phyloP scores from a whole-genome alignment of 2,329 filamentous ascomycete species.

The Graphilbum fragrans region DNA sequence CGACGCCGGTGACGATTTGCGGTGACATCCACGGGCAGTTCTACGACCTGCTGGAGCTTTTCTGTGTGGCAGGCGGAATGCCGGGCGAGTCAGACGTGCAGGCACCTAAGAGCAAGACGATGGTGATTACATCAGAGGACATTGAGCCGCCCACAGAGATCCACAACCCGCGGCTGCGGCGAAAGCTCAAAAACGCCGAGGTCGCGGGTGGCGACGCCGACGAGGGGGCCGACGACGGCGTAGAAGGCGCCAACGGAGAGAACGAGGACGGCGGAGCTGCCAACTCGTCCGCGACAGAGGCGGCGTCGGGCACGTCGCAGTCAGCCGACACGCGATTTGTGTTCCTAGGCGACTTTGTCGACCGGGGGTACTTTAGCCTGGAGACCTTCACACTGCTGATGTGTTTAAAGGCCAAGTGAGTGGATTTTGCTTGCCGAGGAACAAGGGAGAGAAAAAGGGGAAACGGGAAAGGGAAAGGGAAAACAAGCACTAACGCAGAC shows the following conservation, averaged over 20 bases:
- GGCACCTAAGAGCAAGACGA: conserved; percentile 53
- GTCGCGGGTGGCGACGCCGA: conserved; percentile 20
- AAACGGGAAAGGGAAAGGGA: background rate
- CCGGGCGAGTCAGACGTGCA: conserved; percentile 68
- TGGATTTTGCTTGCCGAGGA: too few species aligned
- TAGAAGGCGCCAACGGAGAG: conserved; percentile 16
- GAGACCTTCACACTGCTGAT: conserved; percentile 96
- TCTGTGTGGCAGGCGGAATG: conserved; percentile 93
- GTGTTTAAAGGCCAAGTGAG: conserved; percentile 68
- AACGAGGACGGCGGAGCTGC: conserved; percentile 19
- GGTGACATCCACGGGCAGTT: conserved; percentile 99
- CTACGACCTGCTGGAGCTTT: conserved; percentile 93
- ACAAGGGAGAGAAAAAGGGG: too few species aligned
- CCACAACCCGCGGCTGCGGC: conserved; percentile 74
- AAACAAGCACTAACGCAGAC: conserved; percentile 14
- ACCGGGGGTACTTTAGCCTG: conserved; percentile 92
- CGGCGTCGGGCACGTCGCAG: conserved; percentile 21
- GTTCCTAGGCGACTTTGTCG: conserved; percentile 81
- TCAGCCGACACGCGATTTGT: conserved; percentile 45
- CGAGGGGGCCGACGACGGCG: conserved; percentile 19
- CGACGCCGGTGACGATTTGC: conserved; percentile 91
- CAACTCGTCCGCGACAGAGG: conserved; percentile 21
- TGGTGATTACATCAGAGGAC: conserved; percentile 78
- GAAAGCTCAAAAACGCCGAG: conserved; percentile 63
- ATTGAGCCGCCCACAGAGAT: conserved; percentile 86